Conservation (phyloP, 129 eudicot genomes). For the Ambrosia trifida region DNA sequence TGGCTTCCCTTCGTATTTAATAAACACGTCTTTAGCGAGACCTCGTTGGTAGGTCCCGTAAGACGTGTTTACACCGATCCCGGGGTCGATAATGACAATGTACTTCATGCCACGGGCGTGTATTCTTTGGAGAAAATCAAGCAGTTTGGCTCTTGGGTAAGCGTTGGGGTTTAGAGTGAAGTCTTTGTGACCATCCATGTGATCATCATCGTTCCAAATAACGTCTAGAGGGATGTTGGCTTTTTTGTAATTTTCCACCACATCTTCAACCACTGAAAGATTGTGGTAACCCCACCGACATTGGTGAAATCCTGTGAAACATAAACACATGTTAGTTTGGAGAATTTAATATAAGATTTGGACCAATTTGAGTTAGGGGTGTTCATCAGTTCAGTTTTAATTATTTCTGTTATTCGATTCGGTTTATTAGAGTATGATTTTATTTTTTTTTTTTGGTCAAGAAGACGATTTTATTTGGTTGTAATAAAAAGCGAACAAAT, state of each 20-base stretch:
- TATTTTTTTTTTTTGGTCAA: no score
- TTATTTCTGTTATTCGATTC: no score
- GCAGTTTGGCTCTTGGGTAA: slow-evolving; percentile 67
- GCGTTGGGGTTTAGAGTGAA: slow-evolving; percentile 77
- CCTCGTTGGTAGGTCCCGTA: slow-evolving; percentile 83
- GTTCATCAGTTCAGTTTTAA: no score
- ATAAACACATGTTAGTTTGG: background rate
- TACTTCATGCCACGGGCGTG: slow-evolving; percentile 85
- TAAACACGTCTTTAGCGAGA: slow-evolving; percentile 74
- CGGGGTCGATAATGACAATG: slow-evolving; percentile 87
- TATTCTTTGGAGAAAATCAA: slow-evolving; percentile 63
- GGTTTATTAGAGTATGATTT: no score
- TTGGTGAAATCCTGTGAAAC: slow-evolving; percentile 84
- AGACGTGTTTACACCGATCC: slow-evolving; percentile 73
- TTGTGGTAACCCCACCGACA: slow-evolving; percentile 98
- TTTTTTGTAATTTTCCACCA: slow-evolving; percentile 72
- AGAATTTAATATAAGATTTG: no score
- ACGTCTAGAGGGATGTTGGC: slow-evolving; percentile 92
- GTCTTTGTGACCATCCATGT: slow-evolving; percentile 93
- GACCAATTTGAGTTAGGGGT: no score
- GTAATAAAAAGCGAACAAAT: no score
- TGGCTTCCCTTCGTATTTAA: slow-evolving; percentile 79
- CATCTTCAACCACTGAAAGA: slow-evolving; percentile 80
- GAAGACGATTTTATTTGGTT: no score
- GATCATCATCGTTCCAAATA: slow-evolving; percentile 95